Evolutionary conservation across 2,329 filamentous ascomycete species (phyloP).

Genomic region (Arachnomyces sp.): DNA sequence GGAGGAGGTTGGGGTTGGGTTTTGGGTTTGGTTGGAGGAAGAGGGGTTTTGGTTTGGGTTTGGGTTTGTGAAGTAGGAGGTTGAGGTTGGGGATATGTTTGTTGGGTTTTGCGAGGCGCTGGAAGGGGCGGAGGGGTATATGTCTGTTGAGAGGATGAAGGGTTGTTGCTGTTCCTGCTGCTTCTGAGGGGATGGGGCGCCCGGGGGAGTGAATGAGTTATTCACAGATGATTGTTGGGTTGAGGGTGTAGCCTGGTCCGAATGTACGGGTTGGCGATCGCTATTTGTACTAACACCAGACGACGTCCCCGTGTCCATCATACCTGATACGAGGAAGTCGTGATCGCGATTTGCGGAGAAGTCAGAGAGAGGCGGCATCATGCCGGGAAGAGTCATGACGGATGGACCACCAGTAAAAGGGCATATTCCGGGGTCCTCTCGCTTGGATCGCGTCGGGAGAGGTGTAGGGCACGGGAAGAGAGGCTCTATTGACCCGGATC

Average conservation of each 20-base stretch:
- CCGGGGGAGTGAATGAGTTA: slow-evolving; percentile 25
- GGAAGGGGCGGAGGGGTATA: slow-evolving; percentile 5
- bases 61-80: background rate
- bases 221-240: slow-evolving; percentile 32
- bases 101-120: slow-evolving; percentile 9
- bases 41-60: no score
- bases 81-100: background rate
- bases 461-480: background rate
- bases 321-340: slow-evolving; percentile 10
- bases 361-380: background rate
- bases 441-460: background rate
- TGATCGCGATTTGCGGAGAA: slow-evolving; percentile 4
- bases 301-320: slow-evolving; percentile 26
- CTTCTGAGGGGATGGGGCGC: slow-evolving; percentile 17
- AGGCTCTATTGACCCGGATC: background rate
- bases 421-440: background rate
- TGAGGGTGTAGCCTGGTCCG: slow-evolving; percentile 28
- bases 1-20: no score
- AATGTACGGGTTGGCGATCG: slow-evolving; percentile 23
- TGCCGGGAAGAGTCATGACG: slow-evolving; percentile 1
- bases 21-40: no score
- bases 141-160: slow-evolving; percentile 1
- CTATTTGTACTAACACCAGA: slow-evolving; percentile 21
- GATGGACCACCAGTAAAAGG: background rate
- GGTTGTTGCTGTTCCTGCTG: slow-evolving; percentile 12